These are phyloP conservation scores for Nectriaceae sp. DNA, from an alignment of 2,329 filamentous ascomycete genomes.

Conservation along the genomic window DNA sequence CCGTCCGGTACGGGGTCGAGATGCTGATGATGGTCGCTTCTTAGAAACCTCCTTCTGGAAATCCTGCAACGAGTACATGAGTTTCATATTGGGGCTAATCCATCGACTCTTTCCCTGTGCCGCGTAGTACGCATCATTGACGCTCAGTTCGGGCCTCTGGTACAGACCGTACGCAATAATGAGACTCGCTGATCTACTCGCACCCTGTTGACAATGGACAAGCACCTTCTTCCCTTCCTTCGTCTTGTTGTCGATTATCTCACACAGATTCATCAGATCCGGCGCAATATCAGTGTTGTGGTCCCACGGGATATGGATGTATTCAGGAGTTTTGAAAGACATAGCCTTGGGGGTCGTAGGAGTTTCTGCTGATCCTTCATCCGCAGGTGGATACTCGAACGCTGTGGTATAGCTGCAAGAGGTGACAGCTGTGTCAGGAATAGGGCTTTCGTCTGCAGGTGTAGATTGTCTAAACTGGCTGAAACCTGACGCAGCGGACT, in stretches of 20 bases:
- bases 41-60: constrained; percentile 67
- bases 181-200: constrained; percentile 80
- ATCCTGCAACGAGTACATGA: constrained; percentile 87
- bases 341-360: constrained; percentile 59
- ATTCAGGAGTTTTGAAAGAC: constrained; percentile 64
- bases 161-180: constrained; percentile 87
- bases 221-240: constrained; percentile 76
- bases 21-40: constrained; percentile 47
- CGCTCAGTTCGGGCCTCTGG: constrained; percentile 72
- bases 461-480: constrained; percentile 31
- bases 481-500: constrained; percentile 32
- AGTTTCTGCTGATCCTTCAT: constrained; percentile 42
- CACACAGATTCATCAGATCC: constrained; percentile 74
- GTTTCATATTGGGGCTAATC: constrained; percentile 90
- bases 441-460: constrained; percentile 42
- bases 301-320: constrained; percentile 86
- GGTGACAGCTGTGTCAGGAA: constrained; percentile 58
- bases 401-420: constrained; percentile 61
- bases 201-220: constrained; percentile 84
- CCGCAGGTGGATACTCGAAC: constrained; percentile 54
- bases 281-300: constrained; percentile 85
- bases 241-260: constrained; percentile 72
- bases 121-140: constrained; percentile 81
- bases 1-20: constrained; percentile 51
- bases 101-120: constrained; percentile 81